phyloP scores from a whole-genome alignment of 192 early-diverging fungal species.

The Backusella sp. region DNA sequence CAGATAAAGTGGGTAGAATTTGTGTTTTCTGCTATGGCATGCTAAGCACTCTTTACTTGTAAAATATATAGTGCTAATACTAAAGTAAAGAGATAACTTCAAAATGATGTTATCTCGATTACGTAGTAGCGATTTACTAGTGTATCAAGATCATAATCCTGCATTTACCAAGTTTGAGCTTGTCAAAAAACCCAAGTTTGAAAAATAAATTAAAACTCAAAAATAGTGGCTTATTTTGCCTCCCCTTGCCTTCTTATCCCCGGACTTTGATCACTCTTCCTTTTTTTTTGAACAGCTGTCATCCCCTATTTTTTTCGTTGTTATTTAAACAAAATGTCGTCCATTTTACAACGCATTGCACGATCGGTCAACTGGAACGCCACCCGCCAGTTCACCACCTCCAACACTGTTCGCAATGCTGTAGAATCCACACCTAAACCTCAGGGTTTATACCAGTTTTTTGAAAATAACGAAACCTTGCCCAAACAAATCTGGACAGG shows the following conservation, averaged over 20 bases:
- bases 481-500: conserved; percentile 36
- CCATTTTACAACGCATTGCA: conserved; percentile 15
- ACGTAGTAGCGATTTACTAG: too few species aligned
- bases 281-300: not conserved
- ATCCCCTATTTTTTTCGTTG: not conserved
- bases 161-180: too few species aligned
- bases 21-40: too few species aligned
- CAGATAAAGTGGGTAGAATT: too few species aligned
- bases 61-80: too few species aligned
- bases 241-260: not conserved
- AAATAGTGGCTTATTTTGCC: conserved; percentile 3
- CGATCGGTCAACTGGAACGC: not conserved
- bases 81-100: too few species aligned
- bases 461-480: conserved; percentile 34
- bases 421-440: not conserved
- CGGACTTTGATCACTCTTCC: not conserved
- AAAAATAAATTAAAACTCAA: not conserved
- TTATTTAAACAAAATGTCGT: conserved; percentile 9
- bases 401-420: not conserved
- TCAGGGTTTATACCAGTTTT: conserved; percentile 34
- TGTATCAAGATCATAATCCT: too few species aligned
- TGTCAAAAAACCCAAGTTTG: too few species aligned
- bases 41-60: too few species aligned
- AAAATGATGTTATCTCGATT: too few species aligned
- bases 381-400: conserved; percentile 18